Evolutionary conservation across 83 land plant genomes (phyloP).

Genomic region (Picea engelmannii): DNA sequence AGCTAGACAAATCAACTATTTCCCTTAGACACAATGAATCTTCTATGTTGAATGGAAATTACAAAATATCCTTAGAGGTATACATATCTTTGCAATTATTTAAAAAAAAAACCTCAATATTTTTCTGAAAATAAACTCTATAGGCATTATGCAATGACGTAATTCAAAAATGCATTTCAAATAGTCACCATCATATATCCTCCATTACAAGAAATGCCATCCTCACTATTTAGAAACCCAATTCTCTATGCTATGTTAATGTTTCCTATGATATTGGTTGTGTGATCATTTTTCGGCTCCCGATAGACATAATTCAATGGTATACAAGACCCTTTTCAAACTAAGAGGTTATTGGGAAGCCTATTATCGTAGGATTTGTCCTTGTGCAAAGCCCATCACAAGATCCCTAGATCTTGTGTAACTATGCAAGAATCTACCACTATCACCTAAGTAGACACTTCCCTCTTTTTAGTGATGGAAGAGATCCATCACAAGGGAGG

Average conservation of each 20-base stretch:
- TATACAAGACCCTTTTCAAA: too few relatives aligned
- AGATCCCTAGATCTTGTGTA: too few relatives aligned
- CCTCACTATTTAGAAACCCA: background rate
- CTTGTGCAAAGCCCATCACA: too few relatives aligned
- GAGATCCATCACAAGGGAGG: too few relatives aligned
- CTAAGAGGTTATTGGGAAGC: too few relatives aligned
- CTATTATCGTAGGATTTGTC: too few relatives aligned
- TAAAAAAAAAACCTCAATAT: background rate
- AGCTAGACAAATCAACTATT: conserved; percentile 9
- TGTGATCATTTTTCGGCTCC: too few relatives aligned
- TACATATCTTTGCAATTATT: background rate
- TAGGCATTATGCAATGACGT: background rate
- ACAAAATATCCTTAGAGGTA: conserved; percentile 9
- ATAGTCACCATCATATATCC: background rate
- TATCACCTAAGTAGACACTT: too few relatives aligned
- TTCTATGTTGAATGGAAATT: background rate
- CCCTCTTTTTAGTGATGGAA: too few relatives aligned
- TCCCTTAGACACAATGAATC: background rate
- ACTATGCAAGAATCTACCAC: too few relatives aligned
- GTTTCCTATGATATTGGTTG: too few relatives aligned
- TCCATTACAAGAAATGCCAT: background rate
- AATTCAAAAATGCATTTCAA: background rate
- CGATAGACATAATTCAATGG: too few relatives aligned
- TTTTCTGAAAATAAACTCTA: background rate
- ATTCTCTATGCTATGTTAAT: background rate